Percentiles rank a stretch among this genome's conserved stretches.
Conservation (phyloP, 352 stramenopile genomes). For the Halophytophthora batemanensis region DNA sequence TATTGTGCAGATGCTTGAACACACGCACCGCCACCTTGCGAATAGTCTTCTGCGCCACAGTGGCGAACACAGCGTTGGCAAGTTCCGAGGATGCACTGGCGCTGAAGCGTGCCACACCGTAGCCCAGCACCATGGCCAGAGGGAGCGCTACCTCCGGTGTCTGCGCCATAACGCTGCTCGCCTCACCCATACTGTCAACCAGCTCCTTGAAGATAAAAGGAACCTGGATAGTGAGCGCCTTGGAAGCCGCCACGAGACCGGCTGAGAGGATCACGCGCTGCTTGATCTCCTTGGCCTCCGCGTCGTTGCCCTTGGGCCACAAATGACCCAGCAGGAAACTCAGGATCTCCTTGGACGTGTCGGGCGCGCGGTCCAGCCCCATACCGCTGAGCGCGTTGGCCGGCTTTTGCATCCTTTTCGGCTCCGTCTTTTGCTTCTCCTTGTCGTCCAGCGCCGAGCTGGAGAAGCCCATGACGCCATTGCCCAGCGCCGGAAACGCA, state of each 20-base stretch:
- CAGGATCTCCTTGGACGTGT: constrained; percentile 58
- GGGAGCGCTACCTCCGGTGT: constrained; percentile 48
- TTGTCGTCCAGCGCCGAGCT: constrained; percentile 22
- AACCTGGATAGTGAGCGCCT: constrained; percentile 93
- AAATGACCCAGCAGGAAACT: constrained; percentile 58
- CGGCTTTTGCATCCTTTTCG: constrained; percentile 6
- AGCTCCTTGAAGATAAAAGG: constrained; percentile 98
- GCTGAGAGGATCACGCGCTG: constrained; percentile 79
- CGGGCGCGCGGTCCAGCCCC: constrained; percentile 21
- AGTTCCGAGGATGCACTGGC: constrained; percentile 92
- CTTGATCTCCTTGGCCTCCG: constrained; percentile 71
- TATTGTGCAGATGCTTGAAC: constrained; percentile 93
- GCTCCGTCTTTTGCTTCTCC: constrained; percentile 18
- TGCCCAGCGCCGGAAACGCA: constrained; percentile 13
- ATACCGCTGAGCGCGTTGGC: constrained; percentile 22
- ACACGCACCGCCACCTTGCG: constrained; percentile 91
- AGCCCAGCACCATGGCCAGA: constrained; percentile 92
- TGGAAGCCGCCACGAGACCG: constrained; percentile 86
- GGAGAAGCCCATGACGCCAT: constrained; percentile 30
- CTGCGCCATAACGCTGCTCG: constrained; percentile 26
- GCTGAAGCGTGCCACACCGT: constrained; percentile 89
- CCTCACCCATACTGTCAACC: constrained; percentile 79
- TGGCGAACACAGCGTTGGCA: constrained; percentile 95
- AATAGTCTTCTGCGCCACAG: constrained; percentile 95
- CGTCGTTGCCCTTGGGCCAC: constrained; percentile 56